Evolutionary conservation across 495 filamentous ascomycete species (phyloP).

Genomic region (Lophiostoma macrostomum): DNA sequence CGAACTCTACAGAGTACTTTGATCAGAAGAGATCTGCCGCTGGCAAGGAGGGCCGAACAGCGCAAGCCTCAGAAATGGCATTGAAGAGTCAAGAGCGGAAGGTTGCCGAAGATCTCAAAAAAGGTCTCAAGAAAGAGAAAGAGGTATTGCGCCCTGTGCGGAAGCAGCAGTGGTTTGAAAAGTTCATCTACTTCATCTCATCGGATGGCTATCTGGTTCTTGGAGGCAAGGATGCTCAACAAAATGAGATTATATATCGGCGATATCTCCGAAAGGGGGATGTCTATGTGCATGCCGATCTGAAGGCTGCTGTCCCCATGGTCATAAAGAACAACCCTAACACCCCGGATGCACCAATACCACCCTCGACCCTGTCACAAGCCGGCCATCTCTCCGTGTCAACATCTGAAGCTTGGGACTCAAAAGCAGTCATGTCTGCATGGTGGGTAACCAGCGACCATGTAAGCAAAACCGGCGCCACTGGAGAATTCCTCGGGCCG

Average conservation of each 20-base stretch:
- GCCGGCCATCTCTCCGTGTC: slow-evolving; percentile 80
- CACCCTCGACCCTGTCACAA: slow-evolving; percentile 86
- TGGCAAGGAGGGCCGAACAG: slow-evolving; percentile 80
- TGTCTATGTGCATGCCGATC: slow-evolving; percentile 85
- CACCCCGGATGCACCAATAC: slow-evolving; percentile 76
- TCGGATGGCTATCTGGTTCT: slow-evolving; percentile 94
- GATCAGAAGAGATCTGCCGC: slow-evolving; percentile 80
- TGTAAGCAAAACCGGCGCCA: slow-evolving; percentile 74
- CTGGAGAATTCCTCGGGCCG: slow-evolving; percentile 72
- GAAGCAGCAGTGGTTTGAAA: slow-evolving; percentile 90
- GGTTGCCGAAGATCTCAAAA: slow-evolving; percentile 78
- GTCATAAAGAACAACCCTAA: slow-evolving; percentile 80
- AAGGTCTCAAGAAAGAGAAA: slow-evolving; percentile 87
- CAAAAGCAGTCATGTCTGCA: slow-evolving; percentile 88
- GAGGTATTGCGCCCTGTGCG: slow-evolving; percentile 77
- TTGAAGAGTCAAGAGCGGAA: slow-evolving; percentile 88
- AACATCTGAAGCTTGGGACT: slow-evolving; percentile 88
- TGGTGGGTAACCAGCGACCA: slow-evolving; percentile 91
- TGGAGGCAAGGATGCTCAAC: slow-evolving; percentile 79
- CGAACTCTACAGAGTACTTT: slow-evolving; percentile 89
- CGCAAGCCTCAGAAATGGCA: slow-evolving; percentile 76
- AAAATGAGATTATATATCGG: slow-evolving; percentile 86
- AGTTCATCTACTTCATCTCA: slow-evolving; percentile 90
- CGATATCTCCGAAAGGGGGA: slow-evolving; percentile 84
- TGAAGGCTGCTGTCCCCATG: slow-evolving; percentile 76